These are phyloP conservation scores for Kalanchoe fedtschenkoi DNA, from an alignment of 164 flowering plant genomes.

Conservation along the genomic window DNA sequence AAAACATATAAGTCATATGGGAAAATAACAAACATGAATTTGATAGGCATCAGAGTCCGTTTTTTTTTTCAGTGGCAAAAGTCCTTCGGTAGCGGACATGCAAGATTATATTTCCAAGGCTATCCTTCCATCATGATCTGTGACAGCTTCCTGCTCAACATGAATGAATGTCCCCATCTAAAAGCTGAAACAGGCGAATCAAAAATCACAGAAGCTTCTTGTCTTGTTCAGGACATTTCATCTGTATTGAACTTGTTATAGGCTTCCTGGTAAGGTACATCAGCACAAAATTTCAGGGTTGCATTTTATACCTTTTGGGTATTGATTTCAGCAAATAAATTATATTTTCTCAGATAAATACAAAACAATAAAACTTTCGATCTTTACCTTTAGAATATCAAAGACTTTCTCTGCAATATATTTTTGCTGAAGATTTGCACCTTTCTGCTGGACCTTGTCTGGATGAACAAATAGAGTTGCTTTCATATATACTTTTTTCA, in stretches of 20 bases:
- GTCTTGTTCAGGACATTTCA: constrained; percentile 32
- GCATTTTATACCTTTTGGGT: too few species aligned
- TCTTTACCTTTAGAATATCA: constrained; percentile 74
- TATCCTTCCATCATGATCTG: constrained; percentile 1
- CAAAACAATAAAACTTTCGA: not conserved
- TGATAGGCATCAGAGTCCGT: too few species aligned
- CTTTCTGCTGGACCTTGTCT: constrained; percentile 96
- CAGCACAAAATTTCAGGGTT: not conserved
- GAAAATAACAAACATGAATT: not conserved
- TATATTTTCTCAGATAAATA: not conserved
- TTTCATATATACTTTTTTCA: constrained; percentile 74
- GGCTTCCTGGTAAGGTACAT: constrained; percentile 55
- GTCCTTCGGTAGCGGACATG: too few species aligned
- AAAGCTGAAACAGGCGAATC: not conserved
- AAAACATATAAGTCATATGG: too few species aligned
- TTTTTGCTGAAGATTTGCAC: constrained; percentile 73
- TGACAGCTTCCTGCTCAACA: not conserved
- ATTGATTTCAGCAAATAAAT: not conserved
- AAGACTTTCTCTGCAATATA: constrained; percentile 89
- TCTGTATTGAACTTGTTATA: constrained; percentile 73
- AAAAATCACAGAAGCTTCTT: not conserved
- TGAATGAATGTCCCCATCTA: not conserved
- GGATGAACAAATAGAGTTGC: constrained; percentile 85
- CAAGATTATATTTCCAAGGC: too few species aligned
- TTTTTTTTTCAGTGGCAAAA: too few species aligned